A percentile compares a stretch with the other conserved stretches of the same genome.
Evolutionary conservation across 2,329 filamentous ascomycete genomes (phyloP).

Genomic region (Seiridium cupressi): DNA sequence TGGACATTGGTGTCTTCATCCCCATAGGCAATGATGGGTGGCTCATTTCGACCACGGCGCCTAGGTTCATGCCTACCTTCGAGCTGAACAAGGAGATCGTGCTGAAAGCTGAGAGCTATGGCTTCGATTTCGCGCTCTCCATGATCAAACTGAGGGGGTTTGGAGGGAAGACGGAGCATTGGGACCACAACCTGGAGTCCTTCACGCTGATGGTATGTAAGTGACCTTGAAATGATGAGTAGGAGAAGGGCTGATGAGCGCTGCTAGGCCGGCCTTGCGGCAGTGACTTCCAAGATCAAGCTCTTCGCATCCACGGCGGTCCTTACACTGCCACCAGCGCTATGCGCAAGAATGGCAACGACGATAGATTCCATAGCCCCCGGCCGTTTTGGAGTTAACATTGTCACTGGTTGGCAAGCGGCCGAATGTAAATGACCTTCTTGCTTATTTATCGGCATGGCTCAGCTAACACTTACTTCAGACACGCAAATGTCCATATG

Average conservation of each 20-base stretch:
- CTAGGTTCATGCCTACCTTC: slow-evolving; percentile 24
- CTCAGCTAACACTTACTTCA: neutral
- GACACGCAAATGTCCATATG: slow-evolving; percentile 24
- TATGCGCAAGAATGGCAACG: slow-evolving; percentile 22
- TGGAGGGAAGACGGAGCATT: slow-evolving; percentile 23
- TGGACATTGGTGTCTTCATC: slow-evolving; percentile 17
- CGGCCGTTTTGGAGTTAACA: slow-evolving; percentile 24
- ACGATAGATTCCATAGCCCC: slow-evolving; percentile 24
- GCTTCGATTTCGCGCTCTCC: slow-evolving; percentile 22
- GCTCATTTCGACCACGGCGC: slow-evolving; percentile 23
- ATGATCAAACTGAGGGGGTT: slow-evolving; percentile 25
- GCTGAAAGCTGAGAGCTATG: slow-evolving; percentile 21
- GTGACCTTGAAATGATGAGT: neutral
- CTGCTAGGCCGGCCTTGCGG: slow-evolving; percentile 19
- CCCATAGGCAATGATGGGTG: slow-evolving; percentile 25
- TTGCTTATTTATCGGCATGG: neutral
- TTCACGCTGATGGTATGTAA: slow-evolving; percentile 20
- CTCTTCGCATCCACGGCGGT: slow-evolving; percentile 25
- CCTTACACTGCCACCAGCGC: slow-evolving; percentile 22
- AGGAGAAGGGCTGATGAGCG: neutral
- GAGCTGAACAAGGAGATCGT: slow-evolving; percentile 21
- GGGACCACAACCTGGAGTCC: slow-evolving; percentile 27
- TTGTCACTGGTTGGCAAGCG: slow-evolving; percentile 26
- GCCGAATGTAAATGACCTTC: slow-evolving; percentile 16
- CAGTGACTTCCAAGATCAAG: slow-evolving; percentile 25